Conservation (phyloP, 345 rosid genomes). For the Moricandia moricandioides region DNA sequence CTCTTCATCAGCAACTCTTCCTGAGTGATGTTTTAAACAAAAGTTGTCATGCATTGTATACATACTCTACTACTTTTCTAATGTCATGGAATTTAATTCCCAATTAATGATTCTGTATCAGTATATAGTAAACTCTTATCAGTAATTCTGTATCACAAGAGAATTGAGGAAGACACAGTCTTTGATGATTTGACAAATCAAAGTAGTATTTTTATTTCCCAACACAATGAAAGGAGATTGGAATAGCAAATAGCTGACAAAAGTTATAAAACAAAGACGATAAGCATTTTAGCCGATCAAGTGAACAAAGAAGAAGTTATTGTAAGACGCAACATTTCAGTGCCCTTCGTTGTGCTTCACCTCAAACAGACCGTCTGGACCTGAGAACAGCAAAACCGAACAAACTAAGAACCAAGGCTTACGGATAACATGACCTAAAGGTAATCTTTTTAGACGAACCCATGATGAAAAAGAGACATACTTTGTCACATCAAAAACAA, state of each 20-base stretch:
- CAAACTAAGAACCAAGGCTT: neutral
- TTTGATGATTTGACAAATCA: conserved; percentile 1
- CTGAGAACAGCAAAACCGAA: conserved; percentile 41
- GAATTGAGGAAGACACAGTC: neutral
- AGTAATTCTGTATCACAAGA: neutral
- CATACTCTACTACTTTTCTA: conserved; percentile 1
- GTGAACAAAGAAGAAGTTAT: conserved; percentile 9
- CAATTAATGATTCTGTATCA: neutral
- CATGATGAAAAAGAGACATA: neutral
- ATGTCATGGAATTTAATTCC: neutral
- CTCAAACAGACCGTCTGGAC: conserved; percentile 91
- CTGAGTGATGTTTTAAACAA: too few species aligned
- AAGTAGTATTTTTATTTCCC: conserved; percentile 17
- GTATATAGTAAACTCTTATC: too few species aligned
- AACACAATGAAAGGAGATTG: neutral
- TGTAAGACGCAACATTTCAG: neutral
- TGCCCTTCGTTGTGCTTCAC: conserved; percentile 55
- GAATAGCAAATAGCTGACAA: neutral
- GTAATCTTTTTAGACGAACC: neutral
- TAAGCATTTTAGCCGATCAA: conserved; percentile 5
- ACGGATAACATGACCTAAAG: neutral
- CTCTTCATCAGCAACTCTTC: conserved; percentile 40
- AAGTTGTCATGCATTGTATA: neutral
- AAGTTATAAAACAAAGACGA: neutral
- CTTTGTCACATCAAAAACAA: neutral